Conservation (phyloP, 148 eudicot genomes). For the Vaccinium macrocarpon region DNA sequence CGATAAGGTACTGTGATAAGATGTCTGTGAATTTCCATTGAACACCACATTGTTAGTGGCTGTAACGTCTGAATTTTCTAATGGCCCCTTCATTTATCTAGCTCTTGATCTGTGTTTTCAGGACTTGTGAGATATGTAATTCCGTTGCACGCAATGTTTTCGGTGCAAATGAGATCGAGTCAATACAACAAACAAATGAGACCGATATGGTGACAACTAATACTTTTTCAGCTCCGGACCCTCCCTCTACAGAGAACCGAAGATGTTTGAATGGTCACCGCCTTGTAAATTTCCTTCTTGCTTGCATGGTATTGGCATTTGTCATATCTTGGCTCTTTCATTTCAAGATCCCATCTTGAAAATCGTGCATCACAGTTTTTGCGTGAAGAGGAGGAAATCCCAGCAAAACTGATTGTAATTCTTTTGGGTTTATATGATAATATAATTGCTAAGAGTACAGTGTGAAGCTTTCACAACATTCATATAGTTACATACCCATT, state of each 20-base stretch:
- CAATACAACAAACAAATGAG: constrained; percentile 28
- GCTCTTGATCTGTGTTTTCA: constrained; percentile 15
- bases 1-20: not conserved
- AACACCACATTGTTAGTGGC: not conserved
- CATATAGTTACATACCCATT: not conserved
- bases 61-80: too few relatives aligned
- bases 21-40: not conserved
- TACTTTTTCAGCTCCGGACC: constrained; percentile 9
- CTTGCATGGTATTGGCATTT: constrained; percentile 55
- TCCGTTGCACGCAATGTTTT: constrained; percentile 42
- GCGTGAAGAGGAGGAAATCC: not conserved
- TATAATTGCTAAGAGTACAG: not conserved
- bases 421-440: not conserved
- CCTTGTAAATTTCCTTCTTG: constrained; percentile 42
- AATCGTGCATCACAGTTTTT: not conserved
- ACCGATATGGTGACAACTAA: not conserved
- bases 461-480: not conserved
- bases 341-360: constrained; percentile 46
- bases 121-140: constrained; percentile 51
- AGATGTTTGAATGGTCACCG: constrained; percentile 47
- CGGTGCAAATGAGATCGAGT: constrained; percentile 26
- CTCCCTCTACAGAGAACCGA: constrained; percentile 24
- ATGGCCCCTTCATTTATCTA: not conserved
- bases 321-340: constrained; percentile 63
- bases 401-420: not conserved